A percentile compares a stretch with the other conserved stretches of the same genome.
phyloP scores from a whole-genome alignment of 2,329 filamentous ascomycete genomes.

The Pseudogymnoascus sp. region DNA sequence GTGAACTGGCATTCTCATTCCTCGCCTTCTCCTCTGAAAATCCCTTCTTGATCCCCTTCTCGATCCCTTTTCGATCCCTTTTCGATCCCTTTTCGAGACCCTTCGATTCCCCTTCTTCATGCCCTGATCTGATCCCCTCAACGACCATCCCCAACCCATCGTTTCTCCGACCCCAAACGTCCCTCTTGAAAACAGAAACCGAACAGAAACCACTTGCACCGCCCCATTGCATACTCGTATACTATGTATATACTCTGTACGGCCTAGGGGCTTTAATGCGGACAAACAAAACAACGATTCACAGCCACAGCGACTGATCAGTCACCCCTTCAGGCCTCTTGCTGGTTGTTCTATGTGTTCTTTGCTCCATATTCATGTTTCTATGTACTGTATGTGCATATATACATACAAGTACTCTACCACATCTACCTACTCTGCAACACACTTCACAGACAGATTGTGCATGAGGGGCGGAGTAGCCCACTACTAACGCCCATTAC shows the following conservation, averaged over 20 bases:
- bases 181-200: neutral
- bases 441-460: neutral
- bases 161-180: neutral
- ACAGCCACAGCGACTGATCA: neutral
- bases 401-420: neutral
- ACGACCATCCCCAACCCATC: neutral
- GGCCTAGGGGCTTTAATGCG: neutral
- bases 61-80: neutral
- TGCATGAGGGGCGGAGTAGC: slow-evolving; percentile 6
- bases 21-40: neutral
- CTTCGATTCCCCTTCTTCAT: neutral
- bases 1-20: neutral
- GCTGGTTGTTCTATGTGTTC: neutral
- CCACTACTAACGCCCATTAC: neutral
- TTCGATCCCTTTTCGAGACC: neutral
- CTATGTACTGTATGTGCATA: neutral
- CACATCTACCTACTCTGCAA: too few relatives aligned
- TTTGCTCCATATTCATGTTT: neutral
- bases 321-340: neutral
- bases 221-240: neutral
- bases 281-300: neutral
- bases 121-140: neutral
- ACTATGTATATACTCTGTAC: neutral
- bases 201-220: slow-evolving; percentile 5
- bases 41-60: neutral